These are phyloP conservation scores for Leptographium radiaticola DNA, from an alignment of 2,329 filamentous ascomycete genomes.

Conservation along the genomic window DNA sequence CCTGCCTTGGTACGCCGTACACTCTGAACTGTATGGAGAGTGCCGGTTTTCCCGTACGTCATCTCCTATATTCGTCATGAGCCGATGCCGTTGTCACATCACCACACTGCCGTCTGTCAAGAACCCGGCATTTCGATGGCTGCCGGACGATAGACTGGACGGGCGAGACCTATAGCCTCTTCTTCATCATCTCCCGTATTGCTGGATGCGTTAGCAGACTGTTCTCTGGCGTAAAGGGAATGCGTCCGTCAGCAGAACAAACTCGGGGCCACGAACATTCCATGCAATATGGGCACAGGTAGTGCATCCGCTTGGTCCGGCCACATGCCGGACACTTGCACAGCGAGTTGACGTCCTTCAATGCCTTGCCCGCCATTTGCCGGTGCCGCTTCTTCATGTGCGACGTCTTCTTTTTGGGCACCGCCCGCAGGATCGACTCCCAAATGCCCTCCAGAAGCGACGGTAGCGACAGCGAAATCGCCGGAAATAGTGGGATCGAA, in stretches of 20 bases:
- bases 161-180: neutral
- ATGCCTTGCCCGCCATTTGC: constrained; percentile 87
- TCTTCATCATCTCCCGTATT: constrained; percentile 27
- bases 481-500: constrained; percentile 20
- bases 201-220: constrained; percentile 21
- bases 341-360: constrained; percentile 79
- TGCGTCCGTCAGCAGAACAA: neutral
- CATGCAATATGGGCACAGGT: constrained; percentile 69
- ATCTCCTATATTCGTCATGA: too few relatives aligned
- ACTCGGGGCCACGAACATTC: constrained; percentile 1
- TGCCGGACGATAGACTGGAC: neutral
- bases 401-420: constrained; percentile 98
- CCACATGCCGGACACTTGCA: constrained; percentile 88
- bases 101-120: too few relatives aligned
- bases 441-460: constrained; percentile 63
- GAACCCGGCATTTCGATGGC: too few relatives aligned
- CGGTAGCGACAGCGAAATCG: constrained; percentile 45
- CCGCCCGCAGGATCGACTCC: constrained; percentile 83
- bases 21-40: too few relatives aligned
- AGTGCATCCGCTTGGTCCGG: constrained; percentile 73
- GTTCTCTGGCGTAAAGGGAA: neutral
- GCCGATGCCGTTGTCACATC: too few relatives aligned
- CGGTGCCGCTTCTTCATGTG: constrained; percentile 89
- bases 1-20: too few relatives aligned
- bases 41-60: too few relatives aligned